Base-by-base conservation (phyloP, 2,329 filamentous ascomycete genomes). In the Didymella pomorum region DNA sequence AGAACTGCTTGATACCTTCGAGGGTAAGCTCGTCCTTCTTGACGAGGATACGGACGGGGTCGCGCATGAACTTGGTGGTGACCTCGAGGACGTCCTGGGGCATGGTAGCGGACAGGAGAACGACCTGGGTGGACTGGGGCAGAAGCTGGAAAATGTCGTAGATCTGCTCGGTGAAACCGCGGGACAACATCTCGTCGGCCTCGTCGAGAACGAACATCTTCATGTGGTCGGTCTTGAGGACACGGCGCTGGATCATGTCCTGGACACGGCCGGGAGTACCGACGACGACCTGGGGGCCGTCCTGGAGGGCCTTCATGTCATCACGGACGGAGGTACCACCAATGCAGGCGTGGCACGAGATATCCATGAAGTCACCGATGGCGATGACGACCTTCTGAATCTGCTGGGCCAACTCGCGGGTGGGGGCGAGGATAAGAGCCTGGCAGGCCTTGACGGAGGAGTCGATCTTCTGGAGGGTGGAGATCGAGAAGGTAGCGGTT, bases 201-300 rank as follows among this genome's bases (percentile, higher is more conserved):
- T 99, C 95, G 79, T 99, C 95, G 73, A 99, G 92, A 74, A 99
- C 93, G 81, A 99, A 96, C 91, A 98, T 97, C 90, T 99, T 99
- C 88, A 99, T 97, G 82, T 87, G 85, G 80, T 97, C 93, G 77
- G 95, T 99, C 86, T 94, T 95, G 73, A 99, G 87, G 83, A 96
- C 91, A 73, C 94, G 93, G 71, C 95, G 93, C 84, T 97, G 93
- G 80, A 99, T 99, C 96, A 99, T 98, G 84, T 99, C 95, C 47
- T 96, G 91, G 73, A 99, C 95, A 90, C 96, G 96, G 73, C 95
- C 95, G 71, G 95, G 95, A 60, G 96, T 99, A 79, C 96, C 95
- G 72, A 97, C 93, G 72, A 99, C 93, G 77, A 99, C 90, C 83
- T 98, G 95, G 72, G 93, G 94, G 66, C 95, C 96, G 62, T 97